Conservation (phyloP, 768 basidiomycete genomes). For the Gymnopilus junonius region DNA sequence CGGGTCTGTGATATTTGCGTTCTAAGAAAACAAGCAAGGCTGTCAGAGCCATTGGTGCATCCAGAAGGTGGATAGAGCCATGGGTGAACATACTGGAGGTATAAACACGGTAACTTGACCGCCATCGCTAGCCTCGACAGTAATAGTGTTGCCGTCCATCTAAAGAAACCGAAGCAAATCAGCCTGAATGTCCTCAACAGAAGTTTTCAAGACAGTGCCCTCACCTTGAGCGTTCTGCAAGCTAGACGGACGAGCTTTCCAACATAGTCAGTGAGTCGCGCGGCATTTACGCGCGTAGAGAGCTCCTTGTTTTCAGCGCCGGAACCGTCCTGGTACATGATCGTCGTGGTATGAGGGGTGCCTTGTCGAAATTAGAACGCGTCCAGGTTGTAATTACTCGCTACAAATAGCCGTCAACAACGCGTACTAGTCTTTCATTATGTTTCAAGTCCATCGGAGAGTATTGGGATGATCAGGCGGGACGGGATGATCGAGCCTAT, state of each 20-base stretch:
- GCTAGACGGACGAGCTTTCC: conserved; percentile 64
- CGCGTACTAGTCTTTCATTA: conserved; percentile 8
- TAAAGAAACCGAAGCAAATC: conserved; percentile 17
- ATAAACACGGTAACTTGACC: conserved; percentile 29
- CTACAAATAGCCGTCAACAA: conserved; percentile 20
- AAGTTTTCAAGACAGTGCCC: conserved; percentile 2
- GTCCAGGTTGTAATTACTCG: conserved; percentile 7
- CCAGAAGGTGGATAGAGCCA: background rate
- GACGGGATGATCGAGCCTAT: background rate
- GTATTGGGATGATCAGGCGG: conserved; percentile 1
- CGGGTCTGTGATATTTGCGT: conserved; percentile 49
- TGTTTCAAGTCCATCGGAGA: background rate
- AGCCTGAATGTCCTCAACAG: background rate
- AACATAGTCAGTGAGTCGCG: conserved; percentile 53
- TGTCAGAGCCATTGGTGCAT: background rate
- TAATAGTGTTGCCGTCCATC: conserved; percentile 50
- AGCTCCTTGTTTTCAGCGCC: conserved; percentile 20
- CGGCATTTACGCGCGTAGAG: conserved; percentile 65
- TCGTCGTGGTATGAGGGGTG: background rate
- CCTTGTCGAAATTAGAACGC: conserved; percentile 7
- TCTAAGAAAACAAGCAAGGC: conserved; percentile 29
- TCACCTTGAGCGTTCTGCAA: conserved; percentile 53
- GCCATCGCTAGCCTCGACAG: conserved; percentile 71
- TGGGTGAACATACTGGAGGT: background rate
- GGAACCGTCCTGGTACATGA: conserved; percentile 19